Evolutionary conservation across 352 stramenopile genomes (phyloP).

Genomic region (Aphanomyces invadans): DNA sequence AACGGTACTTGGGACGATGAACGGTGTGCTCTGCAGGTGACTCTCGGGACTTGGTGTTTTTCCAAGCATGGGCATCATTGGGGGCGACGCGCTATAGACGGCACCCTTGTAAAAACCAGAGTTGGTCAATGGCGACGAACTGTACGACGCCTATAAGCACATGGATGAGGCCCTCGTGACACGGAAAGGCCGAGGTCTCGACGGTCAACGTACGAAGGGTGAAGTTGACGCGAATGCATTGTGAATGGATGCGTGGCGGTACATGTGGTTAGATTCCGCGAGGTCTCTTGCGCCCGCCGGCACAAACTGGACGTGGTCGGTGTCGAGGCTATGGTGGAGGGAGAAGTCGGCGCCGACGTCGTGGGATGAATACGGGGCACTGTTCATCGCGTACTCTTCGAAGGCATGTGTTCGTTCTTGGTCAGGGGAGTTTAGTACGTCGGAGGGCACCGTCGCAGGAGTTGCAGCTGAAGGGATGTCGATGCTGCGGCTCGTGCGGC

Average conservation of each 20-base stretch:
- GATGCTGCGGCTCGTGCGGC: not conserved
- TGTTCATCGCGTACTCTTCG: not conserved
- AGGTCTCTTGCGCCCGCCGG: not conserved
- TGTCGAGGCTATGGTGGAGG: not conserved
- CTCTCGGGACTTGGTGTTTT: not conserved
- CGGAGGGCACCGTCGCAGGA: not conserved
- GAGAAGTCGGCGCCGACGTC: not conserved
- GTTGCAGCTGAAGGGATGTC: not conserved
- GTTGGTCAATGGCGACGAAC: not conserved
- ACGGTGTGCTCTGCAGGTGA: too few relatives aligned
- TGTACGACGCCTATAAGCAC: not conserved
- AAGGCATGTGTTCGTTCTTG: not conserved
- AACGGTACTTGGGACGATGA: too few relatives aligned
- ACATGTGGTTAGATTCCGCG: not conserved
- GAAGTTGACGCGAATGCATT: not conserved
- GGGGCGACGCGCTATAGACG: not conserved
- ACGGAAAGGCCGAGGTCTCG: not conserved
- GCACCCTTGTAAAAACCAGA: not conserved
- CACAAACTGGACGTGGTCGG: not conserved
- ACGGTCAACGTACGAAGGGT: not conserved
- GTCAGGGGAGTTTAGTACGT: not conserved
- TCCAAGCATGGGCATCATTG: not conserved
- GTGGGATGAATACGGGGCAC: not conserved
- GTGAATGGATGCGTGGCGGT: not conserved
- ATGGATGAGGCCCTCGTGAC: not conserved